phyloP scores from a whole-genome alignment of 257 asterid species.

The Salvia miltiorrhiza region DNA sequence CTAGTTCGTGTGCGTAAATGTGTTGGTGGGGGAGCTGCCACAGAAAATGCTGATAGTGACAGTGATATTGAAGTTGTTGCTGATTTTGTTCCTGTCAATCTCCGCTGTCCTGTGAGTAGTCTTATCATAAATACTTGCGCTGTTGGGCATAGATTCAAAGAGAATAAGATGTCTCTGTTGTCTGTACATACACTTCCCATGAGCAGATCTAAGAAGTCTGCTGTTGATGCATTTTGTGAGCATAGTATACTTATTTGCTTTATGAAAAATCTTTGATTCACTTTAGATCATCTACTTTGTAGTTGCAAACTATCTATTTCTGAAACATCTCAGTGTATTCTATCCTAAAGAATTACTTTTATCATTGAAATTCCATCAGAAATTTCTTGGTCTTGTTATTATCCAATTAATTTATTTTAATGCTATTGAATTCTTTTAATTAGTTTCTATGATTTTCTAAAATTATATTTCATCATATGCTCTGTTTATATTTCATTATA shows the following conservation, averaged over 20 bases:
- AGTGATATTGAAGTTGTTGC: slow-evolving; percentile 98
- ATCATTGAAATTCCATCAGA: neutral
- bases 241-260: neutral
- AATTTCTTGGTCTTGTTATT: neutral
- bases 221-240: slow-evolving; percentile 10
- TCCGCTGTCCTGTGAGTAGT: slow-evolving; percentile 93
- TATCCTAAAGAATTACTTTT: neutral
- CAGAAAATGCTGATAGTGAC: slow-evolving; percentile 95
- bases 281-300: neutral
- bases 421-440: neutral
- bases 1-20: slow-evolving; percentile 73
- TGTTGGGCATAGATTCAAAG: neutral
- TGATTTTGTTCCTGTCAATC: slow-evolving; percentile 89
- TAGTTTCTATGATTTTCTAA: neutral
- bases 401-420: neutral
- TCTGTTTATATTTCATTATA: neutral
- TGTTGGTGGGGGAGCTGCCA: slow-evolving; percentile 82
- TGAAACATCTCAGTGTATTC: neutral
- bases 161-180: slow-evolving; percentile 1
- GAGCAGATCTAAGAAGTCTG: slow-evolving; percentile 17
- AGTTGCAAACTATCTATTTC: neutral
- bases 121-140: slow-evolving; percentile 19
- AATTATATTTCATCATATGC: neutral
- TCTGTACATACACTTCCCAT: neutral
- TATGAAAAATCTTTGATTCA: neutral